phyloP scores from a whole-genome alignment of 257 asterid genomes.

The Gentiana dahurica region DNA sequence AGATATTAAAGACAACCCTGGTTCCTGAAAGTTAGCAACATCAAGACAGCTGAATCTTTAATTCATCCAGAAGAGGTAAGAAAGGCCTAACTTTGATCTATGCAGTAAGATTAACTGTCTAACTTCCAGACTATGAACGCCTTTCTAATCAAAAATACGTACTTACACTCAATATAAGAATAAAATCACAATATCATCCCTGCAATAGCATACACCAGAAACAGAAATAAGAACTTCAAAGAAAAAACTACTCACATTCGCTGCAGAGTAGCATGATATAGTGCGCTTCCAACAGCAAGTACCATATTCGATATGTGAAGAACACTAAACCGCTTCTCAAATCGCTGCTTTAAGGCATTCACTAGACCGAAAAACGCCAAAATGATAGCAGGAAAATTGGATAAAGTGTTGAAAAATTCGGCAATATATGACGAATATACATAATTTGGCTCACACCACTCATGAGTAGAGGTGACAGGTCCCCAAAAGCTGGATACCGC shows the following conservation, averaged over 20 bases:
- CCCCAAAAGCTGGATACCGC: slow-evolving; percentile 86
- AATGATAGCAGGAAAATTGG: slow-evolving; percentile 68
- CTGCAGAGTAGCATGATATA: slow-evolving; percentile 87
- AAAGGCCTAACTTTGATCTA: too few relatives aligned
- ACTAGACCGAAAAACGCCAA: slow-evolving; percentile 78
- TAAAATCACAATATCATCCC: neutral
- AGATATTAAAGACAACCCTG: too few relatives aligned
- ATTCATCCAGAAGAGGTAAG: too few relatives aligned
- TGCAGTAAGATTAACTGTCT: too few relatives aligned
- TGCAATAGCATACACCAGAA: neutral
- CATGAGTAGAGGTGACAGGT: slow-evolving; percentile 86
- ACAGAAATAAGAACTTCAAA: neutral
- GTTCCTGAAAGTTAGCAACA: too few relatives aligned
- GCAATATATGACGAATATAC: slow-evolving; percentile 82
- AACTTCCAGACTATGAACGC: too few relatives aligned
- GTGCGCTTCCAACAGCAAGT: slow-evolving; percentile 85
- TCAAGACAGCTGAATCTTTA: too few relatives aligned
- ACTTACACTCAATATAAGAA: neutral
- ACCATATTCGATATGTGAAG: slow-evolving; percentile 85
- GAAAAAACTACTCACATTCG: slow-evolving; percentile 50
- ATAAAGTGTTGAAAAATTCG: slow-evolving; percentile 82
- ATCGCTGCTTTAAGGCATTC: slow-evolving; percentile 64
- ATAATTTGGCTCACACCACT: slow-evolving; percentile 97
- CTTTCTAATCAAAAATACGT: too few relatives aligned
- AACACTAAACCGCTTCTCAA: slow-evolving; percentile 87